Evolutionary conservation across 1,284 basidiomycete genomes (phyloP), one percentile per base, ranked within the genome.

Genomic region (Cryptococcus deneoformans): DNA sequence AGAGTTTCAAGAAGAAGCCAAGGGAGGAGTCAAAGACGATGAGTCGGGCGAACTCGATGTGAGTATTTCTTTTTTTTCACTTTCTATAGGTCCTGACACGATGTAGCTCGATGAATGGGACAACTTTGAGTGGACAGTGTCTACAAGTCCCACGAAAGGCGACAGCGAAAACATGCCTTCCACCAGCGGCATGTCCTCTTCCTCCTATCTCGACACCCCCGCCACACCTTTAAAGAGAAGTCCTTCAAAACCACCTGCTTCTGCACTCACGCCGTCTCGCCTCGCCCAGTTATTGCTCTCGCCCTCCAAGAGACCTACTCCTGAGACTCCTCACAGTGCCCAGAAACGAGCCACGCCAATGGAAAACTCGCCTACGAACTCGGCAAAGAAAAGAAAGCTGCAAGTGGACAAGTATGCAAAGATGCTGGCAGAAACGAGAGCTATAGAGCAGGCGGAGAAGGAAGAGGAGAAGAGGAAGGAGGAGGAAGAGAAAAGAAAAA

Each of bases 401-500:
- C 11, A 35, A 34, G 8, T 20, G 9, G 54, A 56, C 3, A n/a
- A 50, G 16, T 56, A 37, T 39, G 48, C 50, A n/a, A 42, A 45
- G 48, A 12, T 56, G 11, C 12, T 56, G 6, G 43, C 38, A 36
- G 54, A 56, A 38, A 50, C 42, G 16, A 53, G 14, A 36, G 46
- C 38, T n/a, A 3, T 9, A 46, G 16, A 49, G 20, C 16, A 54
- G 39, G 53, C 37, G 39, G 53, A 49, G 38, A 24, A 38, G 6
- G 36, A 46, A 29, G 38, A 50, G 35, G n/a, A 53, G 43, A 46
- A 39, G n/a, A 42, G 34, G 29, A 56, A 57, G 47, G 40, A 49
- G 29, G 56, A 44, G 44, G 59, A 54, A 14, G 35, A n/a, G 24
- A 36, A 35, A 39, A 46, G 20, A 46, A 29, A 37, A 16, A 36